Base-by-base conservation (phyloP, 2,329 filamentous ascomycete species). In the Aureobasidium namibiae region DNA sequence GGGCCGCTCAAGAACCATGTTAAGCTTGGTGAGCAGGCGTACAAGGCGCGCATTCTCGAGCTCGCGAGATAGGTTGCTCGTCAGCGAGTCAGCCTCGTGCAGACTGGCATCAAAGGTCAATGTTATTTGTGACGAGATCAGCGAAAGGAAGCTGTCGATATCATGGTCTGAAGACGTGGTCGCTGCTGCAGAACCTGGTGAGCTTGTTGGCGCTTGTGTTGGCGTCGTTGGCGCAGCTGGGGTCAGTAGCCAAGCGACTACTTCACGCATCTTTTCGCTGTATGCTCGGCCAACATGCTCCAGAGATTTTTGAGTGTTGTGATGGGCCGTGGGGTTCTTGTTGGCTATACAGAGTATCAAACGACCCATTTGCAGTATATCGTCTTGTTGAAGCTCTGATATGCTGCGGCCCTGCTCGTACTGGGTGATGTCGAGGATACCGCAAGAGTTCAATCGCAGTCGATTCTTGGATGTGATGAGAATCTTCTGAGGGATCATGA, bases 401-500 rank as follows among this genome's bases (percentile, higher is more conserved):
- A 92, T 67, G 2, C 87, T 79, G 24, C 84, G 83, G 53, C 84
- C 80, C 33, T 81, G 78, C 56, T 96, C 92, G 67, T 85, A 90
- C 61, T 95, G 86, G 18, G 95, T 82, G 34, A 99, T 90, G 68
- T 99, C 94, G 61, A 96, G 78, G 33, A 99, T 87, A 1, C 87
- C 88, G 72, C 92, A 97, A 16, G 88, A 91, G 67, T 89, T 92
- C 42, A 99, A 78, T 33, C 92, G 86, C 63, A 99, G 84, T 33
- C 92, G 87, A 69, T 92, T 94, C 74, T 92, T 96, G 45, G 90
- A 88, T 0, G 92, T 96, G 23, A 97, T 70, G 16, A 99, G 81
- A 60, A 99, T 86, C 72, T 97, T 97, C 73, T 84, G 92, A 13
- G 89, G 81, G 61, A 94, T 90, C 46, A 99, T 84, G 56, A 92